A percentile compares a stretch with the other conserved stretches of the same genome.
phyloP scores from a whole-genome alignment of 164 flowering plant species.

The Malania oleifera region DNA sequence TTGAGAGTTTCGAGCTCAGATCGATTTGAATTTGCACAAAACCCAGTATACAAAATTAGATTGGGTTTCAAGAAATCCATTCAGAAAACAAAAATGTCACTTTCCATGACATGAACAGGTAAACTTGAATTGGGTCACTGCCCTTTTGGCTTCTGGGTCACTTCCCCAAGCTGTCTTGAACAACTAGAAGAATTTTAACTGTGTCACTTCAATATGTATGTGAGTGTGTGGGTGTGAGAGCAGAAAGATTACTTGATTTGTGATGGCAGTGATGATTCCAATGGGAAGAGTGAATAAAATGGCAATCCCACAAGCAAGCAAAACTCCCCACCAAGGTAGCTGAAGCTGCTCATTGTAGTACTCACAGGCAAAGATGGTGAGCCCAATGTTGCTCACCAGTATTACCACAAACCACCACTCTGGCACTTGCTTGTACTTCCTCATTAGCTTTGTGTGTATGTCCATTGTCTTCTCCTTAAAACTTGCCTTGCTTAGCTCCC shows the following conservation, averaged over 20 bases:
- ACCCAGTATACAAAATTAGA: no score
- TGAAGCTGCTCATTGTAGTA: constrained; percentile 74
- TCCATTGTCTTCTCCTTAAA: constrained; percentile 60
- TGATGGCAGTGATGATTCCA: constrained; percentile 84
- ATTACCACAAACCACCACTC: constrained; percentile 78
- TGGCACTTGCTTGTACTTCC: constrained; percentile 65
- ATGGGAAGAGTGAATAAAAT: constrained; percentile 81
- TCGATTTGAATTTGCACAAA: no score
- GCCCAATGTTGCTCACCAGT: constrained; percentile 51
- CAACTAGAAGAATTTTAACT: no score
- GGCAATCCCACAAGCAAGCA: constrained; percentile 70
- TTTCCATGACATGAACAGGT: no score
- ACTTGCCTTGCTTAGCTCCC: constrained; percentile 59
- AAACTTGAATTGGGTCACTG: no score
- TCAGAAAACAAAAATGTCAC: no score
- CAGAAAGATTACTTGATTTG: constrained; percentile 81
- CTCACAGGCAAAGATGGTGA: constrained; percentile 56
- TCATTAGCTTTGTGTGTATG: constrained; percentile 73
- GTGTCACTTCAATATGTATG: no score
- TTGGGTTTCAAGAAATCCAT: no score
- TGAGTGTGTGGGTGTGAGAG: no score
- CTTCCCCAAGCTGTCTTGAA: background rate
- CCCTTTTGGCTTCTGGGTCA: no score
- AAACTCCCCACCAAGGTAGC: constrained; percentile 89
- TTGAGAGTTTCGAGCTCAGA: no score